These are phyloP conservation scores for Thalassia testudinum DNA, from an alignment of 116 monocot species.

Conservation along the genomic window DNA sequence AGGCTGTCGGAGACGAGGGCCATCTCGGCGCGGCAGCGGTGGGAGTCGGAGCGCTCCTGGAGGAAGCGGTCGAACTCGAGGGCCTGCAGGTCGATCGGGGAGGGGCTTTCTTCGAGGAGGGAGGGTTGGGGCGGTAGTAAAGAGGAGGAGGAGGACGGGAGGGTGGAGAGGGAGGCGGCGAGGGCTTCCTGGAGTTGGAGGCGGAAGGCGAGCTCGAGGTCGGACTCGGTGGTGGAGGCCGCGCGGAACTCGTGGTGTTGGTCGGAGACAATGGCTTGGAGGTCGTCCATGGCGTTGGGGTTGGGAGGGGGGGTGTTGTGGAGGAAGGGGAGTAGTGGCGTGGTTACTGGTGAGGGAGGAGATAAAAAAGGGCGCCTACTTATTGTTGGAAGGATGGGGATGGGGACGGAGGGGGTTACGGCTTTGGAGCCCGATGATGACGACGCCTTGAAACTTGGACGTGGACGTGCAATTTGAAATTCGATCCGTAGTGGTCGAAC, in stretches of 20 bases:
- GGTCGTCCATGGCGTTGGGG: conserved; percentile 13
- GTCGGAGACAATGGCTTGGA: conserved; percentile 14
- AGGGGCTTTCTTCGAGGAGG: conserved; percentile 2
- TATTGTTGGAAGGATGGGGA: too few species aligned
- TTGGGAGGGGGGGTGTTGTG: too few species aligned
- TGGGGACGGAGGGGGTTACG: too few species aligned
- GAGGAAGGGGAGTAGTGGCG: too few species aligned
- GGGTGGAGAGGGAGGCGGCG: conserved; percentile 30
- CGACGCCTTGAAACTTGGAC: too few species aligned
- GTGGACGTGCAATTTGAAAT: too few species aligned
- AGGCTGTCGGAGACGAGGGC: conserved; percentile 17
- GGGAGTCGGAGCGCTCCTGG: conserved; percentile 25
- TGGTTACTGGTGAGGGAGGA: too few species aligned
- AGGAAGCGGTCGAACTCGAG: conserved; percentile 35
- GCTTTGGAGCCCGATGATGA: too few species aligned
- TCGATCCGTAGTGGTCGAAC: too few species aligned
- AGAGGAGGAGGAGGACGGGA: conserved; percentile 12
- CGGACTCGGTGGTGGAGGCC: conserved; percentile 28
- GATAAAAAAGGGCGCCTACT: too few species aligned
- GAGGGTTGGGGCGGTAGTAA: neutral
- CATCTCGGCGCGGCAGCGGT: conserved; percentile 22
- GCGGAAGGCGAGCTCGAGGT: conserved; percentile 60
- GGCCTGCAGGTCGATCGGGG: conserved; percentile 25
- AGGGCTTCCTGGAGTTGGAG: conserved; percentile 73
- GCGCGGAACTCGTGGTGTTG: conserved; percentile 32